Conservation (phyloP, 163 green algal species). For the Scenedesmus sp. region DNA sequence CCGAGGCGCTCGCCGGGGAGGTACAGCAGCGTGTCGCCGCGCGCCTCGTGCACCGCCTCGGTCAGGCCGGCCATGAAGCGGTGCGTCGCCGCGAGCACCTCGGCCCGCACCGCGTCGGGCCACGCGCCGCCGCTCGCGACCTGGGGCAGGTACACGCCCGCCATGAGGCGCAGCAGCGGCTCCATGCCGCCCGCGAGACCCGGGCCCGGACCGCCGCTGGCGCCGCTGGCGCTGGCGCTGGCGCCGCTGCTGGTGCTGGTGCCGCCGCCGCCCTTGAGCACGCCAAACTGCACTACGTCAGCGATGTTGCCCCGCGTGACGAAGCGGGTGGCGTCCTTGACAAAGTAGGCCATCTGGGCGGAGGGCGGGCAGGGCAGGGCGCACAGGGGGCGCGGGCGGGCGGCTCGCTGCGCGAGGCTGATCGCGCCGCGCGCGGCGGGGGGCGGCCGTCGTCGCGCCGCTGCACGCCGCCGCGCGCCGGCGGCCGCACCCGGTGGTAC, state of each 20-base stretch:
- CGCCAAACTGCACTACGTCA: constrained; percentile 51
- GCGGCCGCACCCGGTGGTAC: constrained; percentile 52
- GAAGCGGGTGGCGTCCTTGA: constrained; percentile 65
- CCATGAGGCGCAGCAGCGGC: constrained; percentile 66
- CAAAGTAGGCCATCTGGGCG: constrained; percentile 66
- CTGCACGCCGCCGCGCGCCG: too few relatives aligned
- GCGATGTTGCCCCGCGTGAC: constrained; percentile 70
- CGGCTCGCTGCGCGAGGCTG: too few relatives aligned
- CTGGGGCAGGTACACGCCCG: constrained; percentile 66
- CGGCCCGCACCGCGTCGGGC: constrained; percentile 79
- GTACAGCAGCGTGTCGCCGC: constrained; percentile 87
- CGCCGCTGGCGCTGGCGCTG: background rate
- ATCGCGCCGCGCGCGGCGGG: too few relatives aligned
- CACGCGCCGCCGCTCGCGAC: constrained; percentile 71
- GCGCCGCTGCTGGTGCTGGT: constrained; percentile 55
- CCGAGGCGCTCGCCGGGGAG: constrained; percentile 66
- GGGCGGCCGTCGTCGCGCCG: too few relatives aligned
- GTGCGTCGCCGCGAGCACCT: constrained; percentile 81
- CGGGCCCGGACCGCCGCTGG: background rate
- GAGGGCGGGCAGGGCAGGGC: background rate
- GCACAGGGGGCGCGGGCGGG: too few relatives aligned
- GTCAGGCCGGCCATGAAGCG: constrained; percentile 88
- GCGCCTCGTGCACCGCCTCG: constrained; percentile 74
- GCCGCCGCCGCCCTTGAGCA: constrained; percentile 21
- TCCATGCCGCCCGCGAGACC: constrained; percentile 46